Conservation (phyloP, 2,329 filamentous ascomycete genomes). For the Xenoacremonium recifei region DNA sequence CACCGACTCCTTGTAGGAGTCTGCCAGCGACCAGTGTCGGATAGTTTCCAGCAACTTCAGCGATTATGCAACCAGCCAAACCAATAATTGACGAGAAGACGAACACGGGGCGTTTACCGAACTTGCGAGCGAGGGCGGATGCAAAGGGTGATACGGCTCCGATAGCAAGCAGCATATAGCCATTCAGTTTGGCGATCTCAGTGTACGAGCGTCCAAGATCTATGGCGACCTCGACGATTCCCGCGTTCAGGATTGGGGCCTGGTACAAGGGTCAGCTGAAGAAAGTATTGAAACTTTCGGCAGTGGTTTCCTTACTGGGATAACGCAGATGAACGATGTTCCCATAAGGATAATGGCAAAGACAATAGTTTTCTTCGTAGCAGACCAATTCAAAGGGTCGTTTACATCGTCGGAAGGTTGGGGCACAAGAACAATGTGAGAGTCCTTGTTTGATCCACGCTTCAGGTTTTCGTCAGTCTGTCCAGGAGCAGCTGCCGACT, state of each 20-base stretch:
- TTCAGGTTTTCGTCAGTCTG: neutral
- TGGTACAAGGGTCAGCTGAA: neutral
- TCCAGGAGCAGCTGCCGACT: neutral
- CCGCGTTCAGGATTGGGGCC: slow-evolving; percentile 7
- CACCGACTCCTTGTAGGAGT: slow-evolving; percentile 5
- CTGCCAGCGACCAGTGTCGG: slow-evolving; percentile 4
- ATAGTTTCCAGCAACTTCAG: slow-evolving; percentile 4
- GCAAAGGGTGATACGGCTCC: slow-evolving; percentile 5
- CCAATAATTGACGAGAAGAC: slow-evolving; percentile 6
- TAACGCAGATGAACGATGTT: slow-evolving; percentile 1
- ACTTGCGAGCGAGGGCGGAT: slow-evolving; percentile 9
- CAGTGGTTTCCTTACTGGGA: slow-evolving; percentile 2
- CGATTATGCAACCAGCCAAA: slow-evolving; percentile 5
- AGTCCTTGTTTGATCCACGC: slow-evolving; percentile 6
- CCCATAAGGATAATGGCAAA: slow-evolving; percentile 7
- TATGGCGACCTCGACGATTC: slow-evolving; percentile 3
- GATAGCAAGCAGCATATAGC: slow-evolving; percentile 5
- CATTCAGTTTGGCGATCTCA: slow-evolving; percentile 8
- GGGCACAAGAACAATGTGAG: slow-evolving; percentile 7
- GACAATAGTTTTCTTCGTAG: slow-evolving; percentile 3
- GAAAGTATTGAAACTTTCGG: neutral
- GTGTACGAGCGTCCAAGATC: slow-evolving; percentile 5
- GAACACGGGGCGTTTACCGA: slow-evolving; percentile 10
- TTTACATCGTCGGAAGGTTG: slow-evolving; percentile 12
- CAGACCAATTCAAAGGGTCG: slow-evolving; percentile 9